Evolutionary conservation across 495 filamentous ascomycete species (phyloP).

Genomic region (Lasiosphaeria ovina): DNA sequence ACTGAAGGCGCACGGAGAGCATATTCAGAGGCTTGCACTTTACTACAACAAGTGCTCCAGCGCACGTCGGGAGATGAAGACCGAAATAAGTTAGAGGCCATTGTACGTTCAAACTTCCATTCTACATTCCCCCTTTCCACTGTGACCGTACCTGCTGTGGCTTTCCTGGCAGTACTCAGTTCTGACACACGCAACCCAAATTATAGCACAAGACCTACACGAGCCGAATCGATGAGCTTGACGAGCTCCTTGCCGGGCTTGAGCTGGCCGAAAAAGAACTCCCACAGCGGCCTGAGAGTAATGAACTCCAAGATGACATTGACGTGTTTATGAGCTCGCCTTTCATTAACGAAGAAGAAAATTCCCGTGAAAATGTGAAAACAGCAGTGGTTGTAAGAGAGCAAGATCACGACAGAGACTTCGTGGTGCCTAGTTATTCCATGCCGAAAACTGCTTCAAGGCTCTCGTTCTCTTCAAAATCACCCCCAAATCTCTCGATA

Average conservation of each 20-base stretch:
- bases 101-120: constrained; percentile 59
- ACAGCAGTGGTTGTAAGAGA: constrained; percentile 9
- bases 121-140: not conserved
- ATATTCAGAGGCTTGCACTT: constrained; percentile 81
- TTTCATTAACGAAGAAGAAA: constrained; percentile 42
- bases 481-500: constrained; percentile 19
- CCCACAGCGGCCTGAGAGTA: constrained; percentile 68
- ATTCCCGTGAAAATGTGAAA: not conserved
- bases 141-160: not conserved
- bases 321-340: constrained; percentile 43
- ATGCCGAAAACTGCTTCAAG: constrained; percentile 25
- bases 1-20: constrained; percentile 89
- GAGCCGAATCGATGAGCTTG: constrained; percentile 80
- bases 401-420: constrained; percentile 9
- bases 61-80: constrained; percentile 81
- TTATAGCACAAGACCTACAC: constrained; percentile 80
- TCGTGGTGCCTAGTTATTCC: constrained; percentile 32
- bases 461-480: constrained; percentile 10
- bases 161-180: not conserved
- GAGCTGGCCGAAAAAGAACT: constrained; percentile 65
- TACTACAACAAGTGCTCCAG: constrained; percentile 83
- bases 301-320: constrained; percentile 41
- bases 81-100: constrained; percentile 77
- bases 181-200: not conserved
- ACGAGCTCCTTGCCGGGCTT: constrained; percentile 61